Base-by-base conservation (phyloP, 192 early-diverging fungal genomes). In the Chytriomyces confervae region DNA sequence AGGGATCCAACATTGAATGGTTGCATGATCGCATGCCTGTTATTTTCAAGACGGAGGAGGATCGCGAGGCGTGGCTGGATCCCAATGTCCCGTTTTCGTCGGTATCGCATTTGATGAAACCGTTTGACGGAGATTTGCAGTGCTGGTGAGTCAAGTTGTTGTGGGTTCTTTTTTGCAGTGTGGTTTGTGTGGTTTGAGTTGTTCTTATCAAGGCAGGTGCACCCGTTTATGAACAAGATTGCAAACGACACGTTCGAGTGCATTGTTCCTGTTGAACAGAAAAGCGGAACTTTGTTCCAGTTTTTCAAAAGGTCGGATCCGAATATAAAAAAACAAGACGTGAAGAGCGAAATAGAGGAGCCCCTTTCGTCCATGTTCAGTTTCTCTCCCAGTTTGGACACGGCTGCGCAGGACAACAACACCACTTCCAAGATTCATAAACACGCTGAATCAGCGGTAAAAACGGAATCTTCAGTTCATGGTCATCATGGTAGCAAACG, bases 11-110 rank as follows among this genome's bases (percentile, higher is more conserved):
- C 5, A 71, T 88, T 5, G 63, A 84, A 82, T 84, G 91, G 87
- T 29, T 90, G 77, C 60, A 87, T 84, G 51, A 91, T 82, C 61
- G 89, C 6, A 83, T 90, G 84, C 81, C 84, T 2, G 83, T 83
- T 5, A 70, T 81, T 27, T 61, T 80, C 45, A 61, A 78, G 5
- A 78, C 77, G 7, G 69, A 83, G 62, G 76, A 84, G 23, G 81
- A 78, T 16, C 53, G 72, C 46, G 80, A 83, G 6, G 43, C 8
- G 29, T 86, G 85, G 85, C 46, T 84, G 13, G 79, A 86, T 64
- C 83, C 83, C 16, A 43, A 9, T 10, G 36, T 50, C 9, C 69
- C 75, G 13, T 82, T 86, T 69, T 63, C 61, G 9, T 61, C 65
- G 4, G 74, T 84, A n/a, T 10, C 29, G 60, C 29, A 61, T 11